Evolutionary conservation across 2,329 filamentous ascomycete species (phyloP), one percentile per base, ranked within the genome.

Genomic region (Macrophomina tecta): DNA sequence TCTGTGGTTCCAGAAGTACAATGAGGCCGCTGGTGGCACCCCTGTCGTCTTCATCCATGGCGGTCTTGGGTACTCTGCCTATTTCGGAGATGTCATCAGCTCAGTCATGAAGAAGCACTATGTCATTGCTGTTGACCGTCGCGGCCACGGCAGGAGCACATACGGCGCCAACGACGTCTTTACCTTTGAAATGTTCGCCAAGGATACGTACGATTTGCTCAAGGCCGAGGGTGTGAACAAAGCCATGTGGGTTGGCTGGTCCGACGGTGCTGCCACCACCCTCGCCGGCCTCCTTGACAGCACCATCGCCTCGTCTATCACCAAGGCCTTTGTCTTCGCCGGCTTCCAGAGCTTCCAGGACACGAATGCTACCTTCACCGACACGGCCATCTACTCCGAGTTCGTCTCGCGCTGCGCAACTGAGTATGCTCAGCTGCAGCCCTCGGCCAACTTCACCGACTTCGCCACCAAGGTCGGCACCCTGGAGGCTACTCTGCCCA

Each of bases 1-100:
- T 7, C 76, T 82, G 23, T 82, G 80, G 80, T 76, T 74, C 71
- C 79, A 80, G 68, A 76, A 79, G 70, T 82, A 81, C 73, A 81
- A 80, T 65, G 73, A 78, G 36, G 55, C 71, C 7, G 72, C 74
- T 3, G 74, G 74, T 42, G 72, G 73, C 14, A 69, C 73, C 0
- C 79, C 80, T 5, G 73, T 82, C 3, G 75, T 82, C 65, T 71
- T 82, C 66, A 72, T 79, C 51, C 77, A 80, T 69, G 79, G 79
- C 38, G 80, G 80, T 30, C 76, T 82, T 34, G 79, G 79, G 30
- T 80, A 80, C 72, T 81, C 78, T 11, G 78, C 78, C 11, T 81
- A 81, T 67, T 81, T 80, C 53, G 79, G 74, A 63, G 69, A 74
- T 55, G 79, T 81, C 53, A 80, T 81, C 69, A 70, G 70, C 9